These are phyloP conservation scores for Penicillium lagena DNA, from an alignment of 495 filamentous ascomycete species.

Conservation along the genomic window DNA sequence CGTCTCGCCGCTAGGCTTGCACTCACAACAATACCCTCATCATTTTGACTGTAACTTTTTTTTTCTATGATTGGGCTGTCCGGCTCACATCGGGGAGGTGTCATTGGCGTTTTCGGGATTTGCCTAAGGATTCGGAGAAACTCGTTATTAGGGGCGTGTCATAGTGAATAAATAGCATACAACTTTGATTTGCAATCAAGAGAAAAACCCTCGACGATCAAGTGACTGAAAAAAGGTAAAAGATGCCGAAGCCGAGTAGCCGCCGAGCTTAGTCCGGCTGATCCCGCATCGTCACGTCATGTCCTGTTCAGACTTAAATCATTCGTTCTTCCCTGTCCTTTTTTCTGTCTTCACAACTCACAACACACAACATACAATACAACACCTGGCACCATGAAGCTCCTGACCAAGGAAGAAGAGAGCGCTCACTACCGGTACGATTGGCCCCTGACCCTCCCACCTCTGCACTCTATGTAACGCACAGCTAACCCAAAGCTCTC, in stretches of 20 bases:
- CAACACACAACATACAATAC: not conserved
- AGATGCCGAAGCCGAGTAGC: not conserved
- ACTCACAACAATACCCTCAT: not conserved
- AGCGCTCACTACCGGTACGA: slow-evolving; percentile 53
- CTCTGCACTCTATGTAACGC: not conserved
- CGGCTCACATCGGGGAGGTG: too few species aligned
- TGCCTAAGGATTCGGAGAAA: too few species aligned
- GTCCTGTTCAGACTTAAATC: slow-evolving; percentile 3
- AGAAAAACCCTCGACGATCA: too few species aligned
- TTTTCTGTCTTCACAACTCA: not conserved
- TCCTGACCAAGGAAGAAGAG: slow-evolving; percentile 92
- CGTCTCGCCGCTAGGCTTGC: slow-evolving; percentile 23
- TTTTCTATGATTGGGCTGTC: not conserved
- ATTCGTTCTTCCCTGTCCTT: slow-evolving; percentile 1
- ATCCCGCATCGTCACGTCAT: slow-evolving; percentile 22
- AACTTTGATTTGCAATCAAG: too few species aligned
- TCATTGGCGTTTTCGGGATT: too few species aligned
- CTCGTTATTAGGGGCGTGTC: too few species aligned
- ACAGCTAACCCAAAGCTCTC: slow-evolving; percentile 1
- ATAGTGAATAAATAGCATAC: too few species aligned
- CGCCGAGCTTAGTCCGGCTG: slow-evolving; percentile 20
- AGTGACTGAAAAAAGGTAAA: not conserved
- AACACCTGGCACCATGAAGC: slow-evolving; percentile 62
- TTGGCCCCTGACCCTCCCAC: not conserved
- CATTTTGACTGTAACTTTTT: slow-evolving; percentile 2